Evolutionary conservation across 164 flowering plant species (phyloP).

Genomic region (Nelumbo lutea): DNA sequence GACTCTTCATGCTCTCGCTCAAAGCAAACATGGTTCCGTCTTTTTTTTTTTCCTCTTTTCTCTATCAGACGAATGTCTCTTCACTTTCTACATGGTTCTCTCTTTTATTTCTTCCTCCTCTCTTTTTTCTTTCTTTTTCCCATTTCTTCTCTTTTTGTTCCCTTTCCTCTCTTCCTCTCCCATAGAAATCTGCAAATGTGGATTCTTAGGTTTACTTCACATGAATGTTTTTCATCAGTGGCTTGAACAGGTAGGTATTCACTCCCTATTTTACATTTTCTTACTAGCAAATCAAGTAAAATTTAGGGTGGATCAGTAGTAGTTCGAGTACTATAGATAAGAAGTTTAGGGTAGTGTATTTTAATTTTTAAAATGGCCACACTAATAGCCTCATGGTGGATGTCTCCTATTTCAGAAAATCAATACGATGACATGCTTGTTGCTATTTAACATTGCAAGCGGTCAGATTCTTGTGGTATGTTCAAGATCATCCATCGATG

Average conservation of each 20-base stretch:
- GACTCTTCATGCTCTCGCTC: too few species aligned
- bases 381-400: background rate
- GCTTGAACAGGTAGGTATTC: slow-evolving; percentile 90
- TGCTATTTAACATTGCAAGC: background rate
- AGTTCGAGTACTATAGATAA: background rate
- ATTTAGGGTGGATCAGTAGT: background rate
- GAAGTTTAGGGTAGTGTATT: background rate
- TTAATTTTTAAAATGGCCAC: too few species aligned
- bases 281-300: background rate
- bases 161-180: background rate
- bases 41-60: too few species aligned
- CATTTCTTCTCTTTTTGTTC: background rate
- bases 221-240: slow-evolving; percentile 99
- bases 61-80: too few species aligned
- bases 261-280: background rate
- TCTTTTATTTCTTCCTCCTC: background rate
- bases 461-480: too few species aligned
- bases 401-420: slow-evolving; percentile 1
- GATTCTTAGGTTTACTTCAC: slow-evolving; percentile 95
- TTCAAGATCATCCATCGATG: too few species aligned
- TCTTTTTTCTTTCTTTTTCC: background rate
- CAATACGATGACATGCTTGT: background rate
- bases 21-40: too few species aligned
- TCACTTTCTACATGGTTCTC: too few species aligned
- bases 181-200: slow-evolving; percentile 54